Conservation (phyloP, 139 green algal species). For the Penium margaritaceum region DNA sequence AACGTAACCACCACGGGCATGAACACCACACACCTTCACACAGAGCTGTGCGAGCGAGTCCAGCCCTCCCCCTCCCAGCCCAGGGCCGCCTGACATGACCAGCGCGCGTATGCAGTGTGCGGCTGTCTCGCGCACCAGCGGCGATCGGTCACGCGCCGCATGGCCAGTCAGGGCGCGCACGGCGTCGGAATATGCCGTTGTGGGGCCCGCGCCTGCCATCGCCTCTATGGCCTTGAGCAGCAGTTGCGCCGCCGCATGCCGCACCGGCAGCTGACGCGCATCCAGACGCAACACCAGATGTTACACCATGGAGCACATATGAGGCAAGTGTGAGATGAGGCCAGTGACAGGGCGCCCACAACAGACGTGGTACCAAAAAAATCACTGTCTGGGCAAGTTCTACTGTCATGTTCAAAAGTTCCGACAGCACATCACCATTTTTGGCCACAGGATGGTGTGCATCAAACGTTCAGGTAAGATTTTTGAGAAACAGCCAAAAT, state of each 20-base stretch:
- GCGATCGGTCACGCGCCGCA: constrained; percentile 11
- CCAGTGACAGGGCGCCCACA: too few relatives aligned
- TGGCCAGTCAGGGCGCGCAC: constrained; percentile 21
- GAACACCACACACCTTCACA: constrained; percentile 36
- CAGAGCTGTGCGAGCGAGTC: constrained; percentile 29
- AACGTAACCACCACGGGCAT: too few relatives aligned
- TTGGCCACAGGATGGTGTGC: too few relatives aligned
- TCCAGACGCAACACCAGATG: too few relatives aligned
- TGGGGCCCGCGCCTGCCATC: constrained; percentile 19
- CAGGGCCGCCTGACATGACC: constrained; percentile 10
- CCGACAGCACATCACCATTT: too few relatives aligned
- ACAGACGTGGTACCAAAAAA: too few relatives aligned
- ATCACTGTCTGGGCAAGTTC: too few relatives aligned
- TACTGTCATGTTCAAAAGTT: too few relatives aligned
- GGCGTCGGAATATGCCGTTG: constrained; percentile 24
- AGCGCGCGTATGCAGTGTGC: constrained; percentile 24
- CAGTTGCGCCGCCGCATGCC: constrained; percentile 34
- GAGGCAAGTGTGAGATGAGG: too few relatives aligned
- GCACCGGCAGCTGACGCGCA: constrained; percentile 25
- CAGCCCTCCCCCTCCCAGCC: constrained; percentile 17
- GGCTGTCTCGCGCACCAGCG: constrained; percentile 11
- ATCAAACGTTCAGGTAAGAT: too few relatives aligned
- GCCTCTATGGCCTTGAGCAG: constrained; percentile 32
- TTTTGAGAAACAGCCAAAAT: too few relatives aligned
- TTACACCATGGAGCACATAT: too few relatives aligned